A percentile compares a stretch with the other conserved stretches of the same genome.
These are phyloP conservation scores for Silene uniflora DNA, from an alignment of 148 eudicot species.

Conservation along the genomic window DNA sequence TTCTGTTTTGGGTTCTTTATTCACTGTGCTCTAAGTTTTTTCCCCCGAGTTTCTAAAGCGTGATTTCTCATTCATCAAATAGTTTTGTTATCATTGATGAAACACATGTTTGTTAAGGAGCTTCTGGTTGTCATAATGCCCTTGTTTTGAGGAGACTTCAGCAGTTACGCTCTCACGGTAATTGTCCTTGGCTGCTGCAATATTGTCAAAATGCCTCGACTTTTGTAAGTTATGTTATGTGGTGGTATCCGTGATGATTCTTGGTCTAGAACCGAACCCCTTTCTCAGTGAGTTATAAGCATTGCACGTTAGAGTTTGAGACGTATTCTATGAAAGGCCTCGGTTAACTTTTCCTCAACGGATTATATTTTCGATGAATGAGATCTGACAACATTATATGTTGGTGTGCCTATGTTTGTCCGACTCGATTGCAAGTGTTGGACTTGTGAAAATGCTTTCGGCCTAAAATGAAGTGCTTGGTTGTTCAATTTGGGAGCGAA, in stretches of 20 bases:
- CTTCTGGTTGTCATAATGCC: slow-evolving; percentile 92
- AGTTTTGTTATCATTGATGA: slow-evolving; percentile 89
- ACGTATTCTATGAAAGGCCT: not conserved
- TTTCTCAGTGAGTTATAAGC: not conserved
- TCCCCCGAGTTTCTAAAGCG: slow-evolving; percentile 8
- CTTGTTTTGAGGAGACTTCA: slow-evolving; percentile 82
- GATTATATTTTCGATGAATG: not conserved
- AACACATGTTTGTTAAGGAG: slow-evolving; percentile 87
- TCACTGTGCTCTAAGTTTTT: not conserved
- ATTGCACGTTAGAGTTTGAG: not conserved
- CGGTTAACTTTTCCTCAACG: too few relatives aligned
- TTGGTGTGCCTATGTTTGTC: not conserved
- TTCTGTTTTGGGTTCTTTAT: not conserved
- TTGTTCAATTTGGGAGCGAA: too few relatives aligned
- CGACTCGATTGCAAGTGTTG: too few relatives aligned
- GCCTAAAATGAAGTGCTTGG: too few relatives aligned
- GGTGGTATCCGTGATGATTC: not conserved
- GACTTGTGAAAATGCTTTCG: too few relatives aligned
- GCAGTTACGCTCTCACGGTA: slow-evolving; percentile 89
- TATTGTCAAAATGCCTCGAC: not conserved
- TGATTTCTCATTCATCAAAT: slow-evolving; percentile 6
- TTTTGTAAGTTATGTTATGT: not conserved
- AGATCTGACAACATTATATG: not conserved
- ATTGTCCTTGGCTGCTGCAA: slow-evolving; percentile 9
- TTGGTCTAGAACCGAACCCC: not conserved